Evolutionary conservation across 2,329 filamentous ascomycete genomes (phyloP), one percentile per base, ranked within the genome.

Genomic region (Tetracladium maxilliforme): DNA sequence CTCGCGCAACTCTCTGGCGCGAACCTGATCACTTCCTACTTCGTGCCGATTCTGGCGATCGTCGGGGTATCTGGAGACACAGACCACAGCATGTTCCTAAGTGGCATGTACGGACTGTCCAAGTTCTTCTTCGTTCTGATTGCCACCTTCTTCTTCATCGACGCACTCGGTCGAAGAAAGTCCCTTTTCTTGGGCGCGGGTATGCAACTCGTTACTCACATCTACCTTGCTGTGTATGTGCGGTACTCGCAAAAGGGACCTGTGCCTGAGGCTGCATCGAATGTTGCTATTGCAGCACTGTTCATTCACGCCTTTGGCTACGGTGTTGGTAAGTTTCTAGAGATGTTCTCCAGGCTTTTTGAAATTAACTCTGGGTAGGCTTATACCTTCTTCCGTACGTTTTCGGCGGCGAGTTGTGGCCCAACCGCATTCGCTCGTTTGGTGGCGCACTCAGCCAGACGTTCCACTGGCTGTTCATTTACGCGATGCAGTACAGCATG

Each of bases 291-390:
- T 13, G 55, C 54, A 0, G 46, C 51, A 3, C 47, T 61, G 12
- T 61, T 54, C 23, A 37, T 58, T 6, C 56, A 61, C 25, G 55
- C 44, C 1, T 56, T 61, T 22, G 57, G 54, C 5, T 61, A 56
- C 32, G 45, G 47, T 11, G 43, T 49, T 13, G 49, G 48, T 35
- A 42, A 34, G 43, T 44, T 16, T 13, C 11, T 14, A 4, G 14
- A 8, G 14, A 16, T n/a, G 6, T 5, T 10, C 17, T 15, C 11
- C 12, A 7, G 12, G 7, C 14, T 24, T 14, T 13, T 13, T 16
- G 7, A 9, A 9, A 13, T 24, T 6, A 24, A 11, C 10, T 15
- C 15, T 24, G 11, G 14, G 25, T 23, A 43, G 46, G 45, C 24
- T 44, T 51, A 11, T 34, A 53, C 1, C 43, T 50, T 16, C 45